Evolutionary conservation across 352 stramenopile genomes (phyloP).

Genomic region (Phytopythium kandeliae): DNA sequence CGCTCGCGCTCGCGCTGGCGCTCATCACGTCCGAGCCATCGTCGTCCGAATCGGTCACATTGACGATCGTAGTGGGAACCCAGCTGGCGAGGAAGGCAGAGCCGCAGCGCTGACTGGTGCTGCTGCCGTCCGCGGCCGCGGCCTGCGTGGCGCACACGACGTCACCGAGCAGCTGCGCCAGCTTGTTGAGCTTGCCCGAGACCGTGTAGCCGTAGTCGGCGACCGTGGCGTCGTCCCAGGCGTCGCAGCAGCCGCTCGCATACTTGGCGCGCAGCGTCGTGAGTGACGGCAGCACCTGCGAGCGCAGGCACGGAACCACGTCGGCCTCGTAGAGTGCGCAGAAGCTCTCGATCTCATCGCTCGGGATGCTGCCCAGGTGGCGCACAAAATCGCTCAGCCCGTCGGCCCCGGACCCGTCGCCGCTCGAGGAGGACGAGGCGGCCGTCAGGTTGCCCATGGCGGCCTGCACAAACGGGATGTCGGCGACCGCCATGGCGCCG

Average conservation of each 20-base stretch:
- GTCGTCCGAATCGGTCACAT: not conserved
- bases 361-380: constrained; percentile 20
- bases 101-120: constrained; percentile 38
- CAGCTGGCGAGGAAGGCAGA: constrained; percentile 40
- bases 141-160: constrained; percentile 47
- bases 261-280: constrained; percentile 39
- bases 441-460: constrained; percentile 31
- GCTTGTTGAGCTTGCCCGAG: constrained; percentile 48
- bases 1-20: too few species aligned
- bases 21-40: constrained; percentile 6
- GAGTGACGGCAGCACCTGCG: constrained; percentile 47
- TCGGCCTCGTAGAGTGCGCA: constrained; percentile 39
- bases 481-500: constrained; percentile 20
- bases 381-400: constrained; percentile 21
- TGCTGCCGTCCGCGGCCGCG: constrained; percentile 26
- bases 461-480: constrained; percentile 38
- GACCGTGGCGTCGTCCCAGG: constrained; percentile 34
- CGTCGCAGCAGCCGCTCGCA: constrained; percentile 44
- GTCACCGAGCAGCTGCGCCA: constrained; percentile 45
- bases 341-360: constrained; percentile 38
- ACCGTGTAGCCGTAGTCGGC: constrained; percentile 52
- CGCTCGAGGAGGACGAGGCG: not conserved
- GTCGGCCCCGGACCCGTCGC: constrained; percentile 11
- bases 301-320: constrained; percentile 43
- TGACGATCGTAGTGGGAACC: constrained; percentile 13